phyloP scores from a whole-genome alignment of 129 eudicot species.

The Deinandra increscens region DNA sequence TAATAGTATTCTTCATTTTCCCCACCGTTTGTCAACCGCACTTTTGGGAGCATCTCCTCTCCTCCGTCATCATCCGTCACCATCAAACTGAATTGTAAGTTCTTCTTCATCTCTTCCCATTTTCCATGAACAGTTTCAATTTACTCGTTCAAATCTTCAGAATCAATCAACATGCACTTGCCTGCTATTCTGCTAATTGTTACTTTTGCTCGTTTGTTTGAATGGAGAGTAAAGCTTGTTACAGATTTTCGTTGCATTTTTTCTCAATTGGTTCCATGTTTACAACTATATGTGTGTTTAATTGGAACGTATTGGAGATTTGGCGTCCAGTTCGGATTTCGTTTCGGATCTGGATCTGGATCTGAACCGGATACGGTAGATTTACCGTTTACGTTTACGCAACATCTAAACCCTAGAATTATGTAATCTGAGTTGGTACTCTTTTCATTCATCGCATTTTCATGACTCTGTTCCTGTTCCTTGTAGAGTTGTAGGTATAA shows the following conservation, averaged over 20 bases:
- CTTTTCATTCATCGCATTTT: constrained; percentile 15
- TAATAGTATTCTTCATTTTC: not conserved
- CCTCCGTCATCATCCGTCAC: not conserved
- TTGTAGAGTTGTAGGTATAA: constrained; percentile 9
- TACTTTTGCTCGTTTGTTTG: not conserved
- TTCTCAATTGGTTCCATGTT: not conserved
- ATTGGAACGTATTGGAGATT: not conserved
- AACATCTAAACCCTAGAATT: constrained; percentile 14
- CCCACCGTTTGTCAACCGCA: constrained; percentile 7
- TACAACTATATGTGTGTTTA: not conserved
- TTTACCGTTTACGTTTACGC: constrained; percentile 29
- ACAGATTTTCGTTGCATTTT: not conserved
- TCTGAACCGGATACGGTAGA: constrained; percentile 8
- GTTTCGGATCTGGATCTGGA: constrained; percentile 17
- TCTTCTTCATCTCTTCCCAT: constrained; percentile 9
- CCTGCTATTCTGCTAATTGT: not conserved
- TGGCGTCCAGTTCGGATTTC: not conserved
- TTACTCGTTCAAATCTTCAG: not conserved
- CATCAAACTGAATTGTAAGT: constrained; percentile 17
- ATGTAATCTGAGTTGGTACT: constrained; percentile 6
- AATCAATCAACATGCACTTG: not conserved
- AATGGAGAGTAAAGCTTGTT: not conserved
- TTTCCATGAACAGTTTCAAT: not conserved
- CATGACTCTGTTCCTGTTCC: constrained; percentile 7
- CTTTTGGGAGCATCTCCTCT: constrained; percentile 1